These are phyloP conservation scores for Fraxinus excelsior DNA, from an alignment of 257 asterid species.

Conservation along the genomic window DNA sequence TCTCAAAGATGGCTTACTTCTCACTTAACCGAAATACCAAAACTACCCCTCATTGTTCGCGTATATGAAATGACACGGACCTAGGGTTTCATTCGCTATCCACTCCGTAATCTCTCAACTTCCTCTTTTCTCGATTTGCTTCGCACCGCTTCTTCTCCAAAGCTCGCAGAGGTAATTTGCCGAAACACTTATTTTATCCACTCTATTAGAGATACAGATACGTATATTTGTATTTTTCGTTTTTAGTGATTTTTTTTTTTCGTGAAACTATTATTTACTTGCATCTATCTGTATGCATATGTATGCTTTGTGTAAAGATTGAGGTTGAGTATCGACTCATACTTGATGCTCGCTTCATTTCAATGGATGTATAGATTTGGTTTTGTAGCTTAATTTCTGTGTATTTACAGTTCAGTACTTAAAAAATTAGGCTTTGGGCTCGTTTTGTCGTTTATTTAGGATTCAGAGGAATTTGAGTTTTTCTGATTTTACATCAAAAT, in stretches of 20 bases:
- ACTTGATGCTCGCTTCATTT: background rate
- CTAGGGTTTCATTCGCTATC: conserved; percentile 21
- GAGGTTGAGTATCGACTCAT: background rate
- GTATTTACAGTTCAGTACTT: background rate
- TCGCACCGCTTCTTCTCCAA: background rate
- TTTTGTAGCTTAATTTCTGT: background rate
- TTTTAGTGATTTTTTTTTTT: background rate
- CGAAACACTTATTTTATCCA: background rate
- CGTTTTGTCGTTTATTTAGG: background rate
- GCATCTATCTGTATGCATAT: background rate
- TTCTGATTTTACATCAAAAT: background rate
- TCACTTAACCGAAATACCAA: too few relatives aligned
- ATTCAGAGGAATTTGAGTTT: background rate
- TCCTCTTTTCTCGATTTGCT: background rate
- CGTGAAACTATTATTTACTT: background rate
- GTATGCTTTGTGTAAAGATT: background rate
- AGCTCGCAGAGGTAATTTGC: conserved; percentile 5
- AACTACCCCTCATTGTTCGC: too few relatives aligned
- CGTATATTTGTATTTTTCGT: background rate
- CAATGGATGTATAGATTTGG: background rate
- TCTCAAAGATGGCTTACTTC: too few relatives aligned
- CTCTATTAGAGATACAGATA: background rate
- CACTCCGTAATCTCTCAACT: background rate
- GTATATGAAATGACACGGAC: background rate
- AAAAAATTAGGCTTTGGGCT: background rate